Conservation (phyloP, 768 basidiomycete genomes). For the Phaffia australis region DNA sequence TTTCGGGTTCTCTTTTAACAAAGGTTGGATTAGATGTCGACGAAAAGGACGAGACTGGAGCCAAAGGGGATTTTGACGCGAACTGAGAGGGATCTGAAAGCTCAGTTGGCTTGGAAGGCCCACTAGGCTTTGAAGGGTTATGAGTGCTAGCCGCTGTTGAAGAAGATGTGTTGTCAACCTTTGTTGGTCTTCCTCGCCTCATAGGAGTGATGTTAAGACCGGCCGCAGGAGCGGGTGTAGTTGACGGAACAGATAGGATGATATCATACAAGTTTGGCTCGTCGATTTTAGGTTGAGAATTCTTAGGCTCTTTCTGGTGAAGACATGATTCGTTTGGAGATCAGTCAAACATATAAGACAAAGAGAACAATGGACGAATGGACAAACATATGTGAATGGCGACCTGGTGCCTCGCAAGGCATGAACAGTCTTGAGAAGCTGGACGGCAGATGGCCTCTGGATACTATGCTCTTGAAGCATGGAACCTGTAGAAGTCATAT, state of each 20-base stretch:
- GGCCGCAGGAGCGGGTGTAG: neutral
- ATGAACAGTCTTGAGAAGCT: slow-evolving; percentile 72
- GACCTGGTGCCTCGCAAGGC: slow-evolving; percentile 77
- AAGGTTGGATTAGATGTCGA: neutral
- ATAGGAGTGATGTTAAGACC: slow-evolving; percentile 20
- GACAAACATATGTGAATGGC: slow-evolving; percentile 30
- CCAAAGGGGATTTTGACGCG: neutral
- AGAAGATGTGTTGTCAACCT: neutral
- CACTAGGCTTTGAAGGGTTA: slow-evolving; percentile 3
- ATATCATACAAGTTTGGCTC: slow-evolving; percentile 17
- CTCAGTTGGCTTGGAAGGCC: neutral
- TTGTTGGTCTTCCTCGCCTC: slow-evolving; percentile 23
- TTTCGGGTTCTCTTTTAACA: neutral
- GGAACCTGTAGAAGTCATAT: slow-evolving; percentile 47
- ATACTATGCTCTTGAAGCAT: slow-evolving; percentile 87
- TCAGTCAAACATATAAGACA: neutral
- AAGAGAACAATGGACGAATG: slow-evolving; percentile 31
- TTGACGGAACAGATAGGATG: slow-evolving; percentile 19
- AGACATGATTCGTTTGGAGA: too few species aligned
- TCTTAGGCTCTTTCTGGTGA: slow-evolving; percentile 19
- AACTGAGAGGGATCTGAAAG: neutral
- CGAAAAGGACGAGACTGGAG: neutral
- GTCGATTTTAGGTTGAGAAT: neutral
- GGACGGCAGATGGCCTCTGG: slow-evolving; percentile 77
- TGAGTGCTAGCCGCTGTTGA: neutral